Evolutionary conservation across 139 green algal genomes (phyloP), one percentile per base, ranked within the genome.

Genomic region (Gonium pectorale): DNA sequence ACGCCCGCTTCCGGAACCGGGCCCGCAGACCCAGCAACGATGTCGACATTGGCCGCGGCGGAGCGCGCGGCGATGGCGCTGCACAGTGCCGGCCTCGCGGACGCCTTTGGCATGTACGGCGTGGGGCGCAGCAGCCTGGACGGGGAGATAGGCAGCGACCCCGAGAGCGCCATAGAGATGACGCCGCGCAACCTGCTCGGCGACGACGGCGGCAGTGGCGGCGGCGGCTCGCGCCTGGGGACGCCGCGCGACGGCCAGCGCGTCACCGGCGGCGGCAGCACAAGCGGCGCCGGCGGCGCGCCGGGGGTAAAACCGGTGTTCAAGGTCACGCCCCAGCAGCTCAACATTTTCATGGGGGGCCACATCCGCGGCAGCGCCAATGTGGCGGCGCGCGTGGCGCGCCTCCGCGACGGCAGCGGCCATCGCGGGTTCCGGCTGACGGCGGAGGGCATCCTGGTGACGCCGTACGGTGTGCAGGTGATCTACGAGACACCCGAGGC

Each of bases 331-430:
- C 5, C 74, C 0, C 69, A 83, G n/a, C 83, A 88, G 74, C 74
- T 88, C 41, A 88, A 88, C 59, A 88, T 88, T 52, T 88, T 81
- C 74, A 75, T 88, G 51, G 83, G 83, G 2, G 75, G 63, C 8
- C 75, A 88, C 67, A 8, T 86, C 56, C 54, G 81, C 19, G 43
- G 77, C 46, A 26, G 64, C 31, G 29, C 38, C 27, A 26, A 3
- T 17, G 40, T 68, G 38, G 56, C 66, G n/a, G 38, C 19, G 29
- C 51, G 8, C 13, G 15, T 37, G 21, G 0, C 6, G 59, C 40
- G 56, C 3, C 9, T 13, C 38, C 22, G 41, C 9, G 46, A 26
- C 24, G 46, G 54, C 19, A 67, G 41, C 40, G 6, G 66, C 49
- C 51, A 6, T 11, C 19, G 7, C 17, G 51, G 67, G 13, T 51